These are phyloP conservation scores for Microstegium vimineum DNA, from an alignment of 176 grass and related monocot genomes.

Conservation along the genomic window DNA sequence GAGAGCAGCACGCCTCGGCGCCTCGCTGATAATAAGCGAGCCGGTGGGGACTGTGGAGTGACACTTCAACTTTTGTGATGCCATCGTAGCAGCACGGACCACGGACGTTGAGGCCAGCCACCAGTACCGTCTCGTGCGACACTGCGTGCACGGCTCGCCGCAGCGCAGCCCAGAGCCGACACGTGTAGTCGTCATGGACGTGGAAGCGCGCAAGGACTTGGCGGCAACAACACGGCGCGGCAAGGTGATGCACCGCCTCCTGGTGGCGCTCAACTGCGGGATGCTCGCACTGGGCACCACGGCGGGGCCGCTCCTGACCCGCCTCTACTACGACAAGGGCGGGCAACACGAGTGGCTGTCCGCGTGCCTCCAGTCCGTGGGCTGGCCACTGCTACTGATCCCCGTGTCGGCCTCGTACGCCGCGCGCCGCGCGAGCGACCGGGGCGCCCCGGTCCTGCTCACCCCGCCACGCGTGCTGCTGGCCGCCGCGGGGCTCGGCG, in stretches of 20 bases:
- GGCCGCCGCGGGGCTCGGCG: slow-evolving; percentile 30
- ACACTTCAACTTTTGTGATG: not conserved
- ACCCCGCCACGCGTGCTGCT: slow-evolving; percentile 38
- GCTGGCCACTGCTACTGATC: slow-evolving; percentile 53
- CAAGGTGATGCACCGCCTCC: slow-evolving; percentile 16
- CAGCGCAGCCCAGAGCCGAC: not conserved
- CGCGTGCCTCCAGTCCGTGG: slow-evolving; percentile 47
- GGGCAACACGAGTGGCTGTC: slow-evolving; percentile 60
- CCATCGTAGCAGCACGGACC: not conserved
- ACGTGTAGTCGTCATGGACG: slow-evolving; percentile 39
- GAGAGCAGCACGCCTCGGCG: not conserved
- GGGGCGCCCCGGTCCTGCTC: slow-evolving; percentile 20
- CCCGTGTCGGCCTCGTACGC: slow-evolving; percentile 32
- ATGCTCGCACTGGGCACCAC: slow-evolving; percentile 47
- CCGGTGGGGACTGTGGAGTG: not conserved
- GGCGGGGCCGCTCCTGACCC: slow-evolving; percentile 53
- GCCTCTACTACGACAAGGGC: slow-evolving; percentile 65
- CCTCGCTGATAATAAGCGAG: not conserved
- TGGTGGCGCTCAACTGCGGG: slow-evolving; percentile 52
- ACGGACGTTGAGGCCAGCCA: not conserved
- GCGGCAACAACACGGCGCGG: not conserved
- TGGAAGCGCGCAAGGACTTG: slow-evolving; percentile 29
- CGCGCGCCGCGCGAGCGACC: slow-evolving; percentile 11
- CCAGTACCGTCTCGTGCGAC: not conserved
- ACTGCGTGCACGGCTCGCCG: not conserved